These are phyloP conservation scores for Cadophora sp. DNA, from an alignment of 2,329 filamentous ascomycete species.

Conservation along the genomic window DNA sequence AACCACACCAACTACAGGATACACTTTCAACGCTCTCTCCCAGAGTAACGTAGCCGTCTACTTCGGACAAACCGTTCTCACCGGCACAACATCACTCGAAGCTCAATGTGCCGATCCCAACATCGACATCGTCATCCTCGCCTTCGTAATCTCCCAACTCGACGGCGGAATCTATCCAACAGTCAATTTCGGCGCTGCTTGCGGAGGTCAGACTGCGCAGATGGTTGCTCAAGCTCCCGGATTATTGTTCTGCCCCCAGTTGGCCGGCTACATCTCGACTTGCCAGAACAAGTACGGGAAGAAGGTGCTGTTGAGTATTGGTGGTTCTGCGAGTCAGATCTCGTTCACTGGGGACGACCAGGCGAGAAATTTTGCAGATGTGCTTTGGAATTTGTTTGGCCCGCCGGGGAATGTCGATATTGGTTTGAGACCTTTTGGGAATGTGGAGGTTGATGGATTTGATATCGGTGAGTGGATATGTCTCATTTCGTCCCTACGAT, in stretches of 20 bases:
- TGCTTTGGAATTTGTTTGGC: conserved; percentile 48
- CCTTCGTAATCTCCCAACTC: conserved; percentile 33
- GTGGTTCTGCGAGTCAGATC: conserved; percentile 41
- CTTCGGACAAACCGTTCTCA: conserved; percentile 41
- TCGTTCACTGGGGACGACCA: conserved; percentile 40
- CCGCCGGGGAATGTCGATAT: conserved; percentile 35
- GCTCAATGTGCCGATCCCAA: conserved; percentile 43
- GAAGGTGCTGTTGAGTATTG: conserved; percentile 49
- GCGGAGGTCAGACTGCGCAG: conserved; percentile 40
- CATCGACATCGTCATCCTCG: conserved; percentile 47
- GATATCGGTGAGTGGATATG: conserved; percentile 42
- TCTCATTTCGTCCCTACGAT: not conserved
- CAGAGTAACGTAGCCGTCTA: conserved; percentile 45
- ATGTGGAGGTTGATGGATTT: conserved; percentile 46
- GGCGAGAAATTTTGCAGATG: conserved; percentile 42
- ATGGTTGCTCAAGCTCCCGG: conserved; percentile 47
- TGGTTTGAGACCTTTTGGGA: conserved; percentile 44
- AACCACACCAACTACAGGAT: conserved; percentile 18
- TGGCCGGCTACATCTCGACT: conserved; percentile 40
- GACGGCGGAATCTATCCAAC: conserved; percentile 30
- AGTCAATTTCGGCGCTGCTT: conserved; percentile 46
- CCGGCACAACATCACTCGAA: conserved; percentile 40
- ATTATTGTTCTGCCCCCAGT: conserved; percentile 46
- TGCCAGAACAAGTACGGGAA: conserved; percentile 49
- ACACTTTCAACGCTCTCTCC: conserved; percentile 40